These are phyloP conservation scores for Leptographium lundbergii DNA, from an alignment of 2,329 filamentous ascomycete genomes.

Conservation along the genomic window DNA sequence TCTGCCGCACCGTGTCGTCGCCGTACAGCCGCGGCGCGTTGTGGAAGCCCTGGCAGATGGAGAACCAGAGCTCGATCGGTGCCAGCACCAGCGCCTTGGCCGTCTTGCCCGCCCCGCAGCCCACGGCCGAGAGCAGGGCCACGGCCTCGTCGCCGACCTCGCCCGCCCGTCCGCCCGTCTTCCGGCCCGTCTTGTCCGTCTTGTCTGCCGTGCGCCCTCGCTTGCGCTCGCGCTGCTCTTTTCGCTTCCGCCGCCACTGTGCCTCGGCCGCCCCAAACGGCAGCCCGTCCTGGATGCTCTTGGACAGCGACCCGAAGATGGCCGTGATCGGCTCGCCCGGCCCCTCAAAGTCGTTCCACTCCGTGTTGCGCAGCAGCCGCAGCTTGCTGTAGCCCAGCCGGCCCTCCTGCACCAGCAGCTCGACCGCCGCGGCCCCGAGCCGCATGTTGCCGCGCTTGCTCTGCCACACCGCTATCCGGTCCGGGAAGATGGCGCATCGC, in stretches of 20 bases:
- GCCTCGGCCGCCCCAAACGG: slow-evolving; percentile 48
- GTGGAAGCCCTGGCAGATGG: slow-evolving; percentile 56
- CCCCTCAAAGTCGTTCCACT: slow-evolving; percentile 69
- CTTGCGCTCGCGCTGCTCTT: not conserved
- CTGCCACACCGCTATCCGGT: slow-evolving; percentile 53
- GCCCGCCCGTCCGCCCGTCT: not conserved
- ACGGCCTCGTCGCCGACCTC: slow-evolving; percentile 16
- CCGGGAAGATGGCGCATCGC: slow-evolving; percentile 52
- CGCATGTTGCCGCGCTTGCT: slow-evolving; percentile 47
- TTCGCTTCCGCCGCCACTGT: slow-evolving; percentile 30
- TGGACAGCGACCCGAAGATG: slow-evolving; percentile 46
- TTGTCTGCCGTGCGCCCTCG: not conserved
- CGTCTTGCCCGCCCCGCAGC: slow-evolving; percentile 36
- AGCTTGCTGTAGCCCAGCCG: slow-evolving; percentile 51
- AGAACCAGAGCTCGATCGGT: slow-evolving; percentile 48
- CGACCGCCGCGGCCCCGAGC: slow-evolving; percentile 51
- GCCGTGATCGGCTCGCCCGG: slow-evolving; percentile 63
- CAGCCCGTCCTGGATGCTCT: slow-evolving; percentile 44
- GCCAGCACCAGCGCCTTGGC: slow-evolving; percentile 38
- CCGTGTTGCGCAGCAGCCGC: slow-evolving; percentile 50
- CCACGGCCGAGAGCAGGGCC: slow-evolving; percentile 37
- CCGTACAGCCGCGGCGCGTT: slow-evolving; percentile 59
- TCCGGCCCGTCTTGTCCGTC: slow-evolving; percentile 1
- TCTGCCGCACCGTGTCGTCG: slow-evolving; percentile 54
- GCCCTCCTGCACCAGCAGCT: slow-evolving; percentile 49